A percentile compares a stretch with the other conserved stretches of the same genome.
phyloP scores from a whole-genome alignment of 2,329 filamentous ascomycete species.

The Colletotrichum sp. region DNA sequence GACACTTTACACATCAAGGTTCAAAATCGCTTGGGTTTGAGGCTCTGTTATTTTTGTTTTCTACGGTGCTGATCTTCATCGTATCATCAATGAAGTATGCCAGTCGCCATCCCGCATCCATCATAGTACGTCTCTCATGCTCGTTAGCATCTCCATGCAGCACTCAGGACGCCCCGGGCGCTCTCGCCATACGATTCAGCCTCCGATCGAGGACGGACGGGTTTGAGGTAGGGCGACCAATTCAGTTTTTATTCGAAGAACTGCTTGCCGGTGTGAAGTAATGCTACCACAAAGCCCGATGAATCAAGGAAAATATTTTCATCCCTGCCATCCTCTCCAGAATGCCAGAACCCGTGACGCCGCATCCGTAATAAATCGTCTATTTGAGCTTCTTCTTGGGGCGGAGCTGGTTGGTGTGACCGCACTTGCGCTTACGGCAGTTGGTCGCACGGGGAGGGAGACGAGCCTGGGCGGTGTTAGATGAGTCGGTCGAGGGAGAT shows the following conservation, averaged over 20 bases:
- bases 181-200: constrained; percentile 12
- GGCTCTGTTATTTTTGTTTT: constrained; percentile 21
- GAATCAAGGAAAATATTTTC: constrained; percentile 30
- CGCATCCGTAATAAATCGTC: constrained; percentile 46
- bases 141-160: constrained; percentile 13
- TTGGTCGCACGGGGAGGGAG: constrained; percentile 98
- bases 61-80: constrained; percentile 22
- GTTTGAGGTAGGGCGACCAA: constrained; percentile 18
- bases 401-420: constrained; percentile 99
- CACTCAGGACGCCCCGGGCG: constrained; percentile 19
- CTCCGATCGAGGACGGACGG: not conserved
- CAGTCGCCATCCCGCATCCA: constrained; percentile 13
- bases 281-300: constrained; percentile 46
- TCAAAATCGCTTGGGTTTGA: not conserved
- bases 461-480: constrained; percentile 60
- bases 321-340: constrained; percentile 27
- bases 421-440: constrained; percentile 99
- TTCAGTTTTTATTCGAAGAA: constrained; percentile 22
- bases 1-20: not conserved
- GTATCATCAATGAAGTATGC: constrained; percentile 3
- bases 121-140: constrained; percentile 20
- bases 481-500: not conserved
- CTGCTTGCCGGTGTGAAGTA: constrained; percentile 22
- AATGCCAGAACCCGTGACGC: constrained; percentile 43
- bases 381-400: constrained; percentile 99